Base-by-base conservation (phyloP, 164 flowering plant genomes). In the Nymphaea colorata region DNA sequence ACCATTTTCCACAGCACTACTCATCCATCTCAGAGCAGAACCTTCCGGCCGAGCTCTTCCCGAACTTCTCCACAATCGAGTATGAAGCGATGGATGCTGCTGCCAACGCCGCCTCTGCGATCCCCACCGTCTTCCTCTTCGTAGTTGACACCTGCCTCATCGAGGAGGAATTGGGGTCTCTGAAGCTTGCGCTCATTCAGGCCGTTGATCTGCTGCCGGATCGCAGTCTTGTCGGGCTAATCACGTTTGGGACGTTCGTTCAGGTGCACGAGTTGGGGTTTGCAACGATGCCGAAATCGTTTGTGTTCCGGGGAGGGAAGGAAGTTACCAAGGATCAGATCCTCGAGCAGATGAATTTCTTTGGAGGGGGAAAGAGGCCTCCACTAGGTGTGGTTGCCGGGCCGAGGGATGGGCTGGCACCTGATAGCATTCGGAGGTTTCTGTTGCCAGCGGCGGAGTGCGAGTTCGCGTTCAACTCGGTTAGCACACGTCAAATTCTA, bases 241-340 rank as follows among this genome's bases (percentile, higher is more conserved):
- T 94, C 74, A 94, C 99, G 8, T 91, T 87, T 69, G 99, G 97
- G 66, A 82, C 87, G 3, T 78, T 72, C 60, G 98, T 94, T 18
- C 82, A 81, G 62, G 98, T 94, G 62, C 97, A 94, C 74, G 99
- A 94, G 75, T 71, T 94, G 3, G 99, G 99, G 61, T 94, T 83
- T 66, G 84, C 79, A 5, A 76, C 61, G 70, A 77, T 88, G 64
- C 83, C 96, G 2, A 91, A 91, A 75, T 73, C 84, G 6, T 86
- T 85, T 66, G 91, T 90, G 60, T 94, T 94, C 74, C 84, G 79
- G 76, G 99, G 99, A 15, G 71, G 82, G n/a, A 91, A 88, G 81
- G 98, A 91, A 45, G 75, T 85, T 5, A 65, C 85, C 42, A 89
- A 87, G 67, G 96, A 91, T 42, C 90, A 85, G 80, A 79, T 94